These are phyloP conservation scores for Solanum neorickii DNA, from an alignment of 257 asterid species.

Conservation along the genomic window DNA sequence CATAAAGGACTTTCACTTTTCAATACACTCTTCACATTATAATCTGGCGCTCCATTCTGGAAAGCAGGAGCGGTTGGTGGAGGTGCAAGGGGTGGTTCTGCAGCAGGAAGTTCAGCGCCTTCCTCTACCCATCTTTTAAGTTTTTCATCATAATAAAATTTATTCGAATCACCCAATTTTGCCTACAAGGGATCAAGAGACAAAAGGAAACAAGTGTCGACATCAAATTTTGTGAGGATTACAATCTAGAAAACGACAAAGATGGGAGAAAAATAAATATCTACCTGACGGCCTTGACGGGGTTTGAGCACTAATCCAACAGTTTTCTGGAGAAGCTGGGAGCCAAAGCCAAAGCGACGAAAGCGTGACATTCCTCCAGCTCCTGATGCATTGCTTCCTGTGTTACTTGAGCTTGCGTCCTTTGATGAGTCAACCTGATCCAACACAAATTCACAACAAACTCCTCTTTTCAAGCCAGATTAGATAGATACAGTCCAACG, in stretches of 20 bases:
- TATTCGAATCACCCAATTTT: constrained; percentile 79
- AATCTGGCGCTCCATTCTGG: constrained; percentile 68
- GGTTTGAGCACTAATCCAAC: constrained; percentile 31
- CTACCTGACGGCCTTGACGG: constrained; percentile 30
- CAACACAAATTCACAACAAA: constrained; percentile 4
- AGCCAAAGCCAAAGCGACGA: constrained; percentile 19
- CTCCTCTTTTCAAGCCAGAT: neutral
- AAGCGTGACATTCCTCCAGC: constrained; percentile 5
- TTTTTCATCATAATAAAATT: constrained; percentile 78
- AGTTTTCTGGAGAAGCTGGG: constrained; percentile 34
- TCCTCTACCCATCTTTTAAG: constrained; percentile 98
- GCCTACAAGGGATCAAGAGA: constrained; percentile 39
- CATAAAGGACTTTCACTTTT: constrained; percentile 35
- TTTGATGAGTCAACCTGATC: constrained; percentile 53
- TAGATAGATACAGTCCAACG: neutral
- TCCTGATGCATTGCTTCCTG: constrained; percentile 38
- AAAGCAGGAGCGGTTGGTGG: constrained; percentile 63
- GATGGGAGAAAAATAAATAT: neutral
- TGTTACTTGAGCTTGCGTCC: constrained; percentile 39
- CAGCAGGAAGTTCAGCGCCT: constrained; percentile 67
- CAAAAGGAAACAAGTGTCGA: neutral
- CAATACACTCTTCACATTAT: constrained; percentile 54
- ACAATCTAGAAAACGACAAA: neutral
- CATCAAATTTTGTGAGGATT: neutral
- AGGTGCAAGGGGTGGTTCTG: constrained; percentile 66